Conservation (phyloP, 2,329 filamentous ascomycete genomes). For the Drechslerella coelobrocha region DNA sequence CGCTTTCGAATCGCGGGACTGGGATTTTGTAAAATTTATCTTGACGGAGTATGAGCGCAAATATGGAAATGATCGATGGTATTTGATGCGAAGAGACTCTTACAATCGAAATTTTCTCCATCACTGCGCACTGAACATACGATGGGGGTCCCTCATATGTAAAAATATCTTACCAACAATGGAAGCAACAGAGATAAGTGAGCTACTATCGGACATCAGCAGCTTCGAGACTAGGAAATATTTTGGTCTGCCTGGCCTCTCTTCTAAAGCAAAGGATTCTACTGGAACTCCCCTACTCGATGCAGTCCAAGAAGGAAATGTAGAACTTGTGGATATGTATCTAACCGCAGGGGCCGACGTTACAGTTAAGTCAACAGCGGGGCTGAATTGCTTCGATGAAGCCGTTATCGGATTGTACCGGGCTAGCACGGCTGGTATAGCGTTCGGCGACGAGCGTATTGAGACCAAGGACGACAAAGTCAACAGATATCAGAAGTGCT, state of each 20-base stretch:
- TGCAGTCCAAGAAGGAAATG: constrained; percentile 17
- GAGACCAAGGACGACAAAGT: constrained; percentile 8
- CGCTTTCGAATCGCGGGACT: constrained; percentile 21
- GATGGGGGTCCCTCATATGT: constrained; percentile 15
- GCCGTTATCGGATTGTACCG: constrained; percentile 15
- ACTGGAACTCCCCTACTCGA: constrained; percentile 17
- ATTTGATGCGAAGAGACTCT: constrained; percentile 21
- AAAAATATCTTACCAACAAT: constrained; percentile 11
- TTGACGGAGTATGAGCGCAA: constrained; percentile 11
- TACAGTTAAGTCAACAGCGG: neutral
- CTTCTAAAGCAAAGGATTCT: constrained; percentile 9
- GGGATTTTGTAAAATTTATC: constrained; percentile 18
- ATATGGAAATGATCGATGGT: constrained; percentile 6
- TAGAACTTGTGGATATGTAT: constrained; percentile 12
- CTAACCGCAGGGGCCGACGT: constrained; percentile 7
- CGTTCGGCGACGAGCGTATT: constrained; percentile 1
- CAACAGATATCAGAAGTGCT: constrained; percentile 17
- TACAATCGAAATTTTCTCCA: constrained; percentile 26
- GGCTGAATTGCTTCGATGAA: constrained; percentile 14
- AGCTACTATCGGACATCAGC: constrained; percentile 11
- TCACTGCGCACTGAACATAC: constrained; percentile 12
- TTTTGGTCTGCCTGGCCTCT: constrained; percentile 1
- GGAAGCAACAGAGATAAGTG: neutral
- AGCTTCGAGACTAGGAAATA: neutral
- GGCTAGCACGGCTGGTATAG: neutral